phyloP scores from a whole-genome alignment of 2,329 filamentous ascomycete species.

The Neodidymelliopsis sp. region DNA sequence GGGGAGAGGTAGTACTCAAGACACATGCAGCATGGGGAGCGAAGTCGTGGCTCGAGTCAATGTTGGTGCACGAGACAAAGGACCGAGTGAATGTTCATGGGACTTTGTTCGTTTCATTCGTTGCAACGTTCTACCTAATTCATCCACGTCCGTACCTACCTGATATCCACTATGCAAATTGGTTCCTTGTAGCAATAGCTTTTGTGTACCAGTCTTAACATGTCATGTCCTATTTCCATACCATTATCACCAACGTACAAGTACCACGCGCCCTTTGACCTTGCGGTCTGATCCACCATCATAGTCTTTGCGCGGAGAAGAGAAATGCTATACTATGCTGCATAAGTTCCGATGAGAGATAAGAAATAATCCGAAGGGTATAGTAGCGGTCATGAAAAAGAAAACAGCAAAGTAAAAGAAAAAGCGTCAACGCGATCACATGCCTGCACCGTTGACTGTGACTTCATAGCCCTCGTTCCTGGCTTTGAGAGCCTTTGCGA shows the following conservation, averaged over 20 bases:
- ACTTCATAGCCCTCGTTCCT: conserved; percentile 85
- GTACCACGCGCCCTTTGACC: background rate
- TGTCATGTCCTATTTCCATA: background rate
- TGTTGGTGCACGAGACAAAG: background rate
- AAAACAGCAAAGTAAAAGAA: conserved; percentile 17
- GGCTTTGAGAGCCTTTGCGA: conserved; percentile 84
- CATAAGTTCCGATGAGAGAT: conserved; percentile 5
- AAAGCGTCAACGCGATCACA: conserved; percentile 23
- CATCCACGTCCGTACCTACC: background rate
- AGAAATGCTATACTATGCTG: conserved; percentile 4
- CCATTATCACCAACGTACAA: conserved; percentile 1
- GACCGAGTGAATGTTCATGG: background rate
- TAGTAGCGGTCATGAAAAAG: conserved; percentile 36
- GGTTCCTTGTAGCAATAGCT: conserved; percentile 13
- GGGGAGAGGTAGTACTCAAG: too few species aligned
- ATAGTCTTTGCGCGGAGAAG: conserved; percentile 4
- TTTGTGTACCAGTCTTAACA: conserved; percentile 9
- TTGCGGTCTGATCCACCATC: conserved; percentile 4
- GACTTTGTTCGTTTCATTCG: conserved; percentile 3
- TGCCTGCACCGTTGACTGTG: conserved; percentile 71
- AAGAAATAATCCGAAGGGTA: conserved; percentile 37
- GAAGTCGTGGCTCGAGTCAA: background rate
- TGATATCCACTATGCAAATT: conserved; percentile 1
- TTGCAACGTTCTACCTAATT: conserved; percentile 1
- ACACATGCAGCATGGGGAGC: background rate